Evolutionary conservation across 345 rosid genomes (phyloP).

Genomic region (Salix dunnii): DNA sequence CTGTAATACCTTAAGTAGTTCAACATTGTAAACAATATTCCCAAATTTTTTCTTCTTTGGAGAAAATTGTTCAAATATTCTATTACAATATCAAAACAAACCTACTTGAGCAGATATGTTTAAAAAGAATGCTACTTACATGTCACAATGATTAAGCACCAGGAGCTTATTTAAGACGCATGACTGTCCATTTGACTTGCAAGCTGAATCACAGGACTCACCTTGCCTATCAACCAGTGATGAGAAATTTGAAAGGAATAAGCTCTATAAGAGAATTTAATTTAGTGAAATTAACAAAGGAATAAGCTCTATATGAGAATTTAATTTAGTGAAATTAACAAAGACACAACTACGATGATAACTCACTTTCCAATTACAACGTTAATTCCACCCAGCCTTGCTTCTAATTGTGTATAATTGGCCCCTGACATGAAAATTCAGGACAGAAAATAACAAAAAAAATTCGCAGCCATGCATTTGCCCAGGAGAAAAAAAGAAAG

Average conservation of each 20-base stretch:
- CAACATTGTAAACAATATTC: background rate
- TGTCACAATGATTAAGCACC: conserved; percentile 80
- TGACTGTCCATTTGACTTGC: conserved; percentile 76
- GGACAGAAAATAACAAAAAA: background rate
- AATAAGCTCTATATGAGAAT: background rate
- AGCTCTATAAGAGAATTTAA: background rate
- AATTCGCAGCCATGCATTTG: too few species aligned
- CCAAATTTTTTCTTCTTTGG: background rate
- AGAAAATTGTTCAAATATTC: too few species aligned
- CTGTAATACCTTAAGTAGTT: background rate
- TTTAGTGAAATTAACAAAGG: background rate
- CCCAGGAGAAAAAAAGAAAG: background rate
- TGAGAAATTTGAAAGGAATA: conserved; percentile 14
- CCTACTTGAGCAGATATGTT: background rate
- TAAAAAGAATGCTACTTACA: conserved; percentile 39
- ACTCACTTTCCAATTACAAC: conserved; percentile 74
- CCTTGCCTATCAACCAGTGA: conserved; percentile 59
- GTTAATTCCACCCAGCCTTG: conserved; percentile 72
- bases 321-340: background rate
- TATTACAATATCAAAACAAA: background rate
- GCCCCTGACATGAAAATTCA: conserved; percentile 34
- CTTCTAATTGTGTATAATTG: conserved; percentile 47
- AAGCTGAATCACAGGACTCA: conserved; percentile 77
- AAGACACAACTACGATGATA: conserved; percentile 6
- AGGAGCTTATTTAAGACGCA: conserved; percentile 82